Conservation (phyloP, 768 basidiomycete genomes). For the Naganishia randhawae region DNA sequence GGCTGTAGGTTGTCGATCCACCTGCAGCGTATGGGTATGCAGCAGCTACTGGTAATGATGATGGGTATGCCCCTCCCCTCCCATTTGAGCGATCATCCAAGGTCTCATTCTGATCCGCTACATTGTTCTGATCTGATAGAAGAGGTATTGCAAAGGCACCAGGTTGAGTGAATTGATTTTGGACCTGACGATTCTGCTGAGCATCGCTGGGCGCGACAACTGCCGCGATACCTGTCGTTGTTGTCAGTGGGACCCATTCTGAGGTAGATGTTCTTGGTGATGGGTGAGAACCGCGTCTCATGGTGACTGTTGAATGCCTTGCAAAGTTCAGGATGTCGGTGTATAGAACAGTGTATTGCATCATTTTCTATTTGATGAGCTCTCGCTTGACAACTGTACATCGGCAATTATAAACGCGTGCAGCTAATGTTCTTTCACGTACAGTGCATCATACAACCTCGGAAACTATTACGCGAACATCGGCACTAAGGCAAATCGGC, state of each 20-base stretch:
- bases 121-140: not conserved
- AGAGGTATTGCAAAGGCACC: not conserved
- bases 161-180: not conserved
- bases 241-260: constrained; percentile 18
- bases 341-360: not conserved
- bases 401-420: not conserved
- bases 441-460: no score
- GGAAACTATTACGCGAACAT: no score
- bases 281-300: constrained; percentile 2
- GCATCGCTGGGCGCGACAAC: not conserved
- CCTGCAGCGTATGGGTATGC: constrained; percentile 17
- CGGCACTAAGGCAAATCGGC: no score
- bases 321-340: not conserved
- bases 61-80: not conserved
- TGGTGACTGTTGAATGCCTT: not conserved
- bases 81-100: not conserved
- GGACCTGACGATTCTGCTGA: not conserved
- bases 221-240: not conserved
- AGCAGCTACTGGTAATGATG: not conserved
- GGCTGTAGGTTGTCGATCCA: constrained; percentile 2
- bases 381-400: not conserved
- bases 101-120: not conserved
- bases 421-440: not conserved
- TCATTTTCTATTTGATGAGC: not conserved
- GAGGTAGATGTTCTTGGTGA: constrained; percentile 13